Conservation (phyloP, 176 grass and related monocot species). For the Alopecurus myosuroides region DNA sequence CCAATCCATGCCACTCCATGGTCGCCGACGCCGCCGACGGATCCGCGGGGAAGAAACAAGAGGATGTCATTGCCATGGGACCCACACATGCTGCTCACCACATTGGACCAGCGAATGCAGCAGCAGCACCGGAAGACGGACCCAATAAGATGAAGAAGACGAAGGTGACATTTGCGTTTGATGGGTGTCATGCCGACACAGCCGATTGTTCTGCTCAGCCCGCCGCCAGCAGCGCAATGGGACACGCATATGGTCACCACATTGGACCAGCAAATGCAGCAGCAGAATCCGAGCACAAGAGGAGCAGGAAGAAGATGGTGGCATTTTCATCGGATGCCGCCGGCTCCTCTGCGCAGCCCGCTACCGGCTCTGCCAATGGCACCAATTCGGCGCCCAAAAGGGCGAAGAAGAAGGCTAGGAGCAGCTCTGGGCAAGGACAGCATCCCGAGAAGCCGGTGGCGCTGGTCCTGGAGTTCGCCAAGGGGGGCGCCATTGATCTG, state of each 20-base stretch:
- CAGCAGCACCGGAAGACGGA: background rate
- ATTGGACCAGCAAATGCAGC: no score
- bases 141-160: no score
- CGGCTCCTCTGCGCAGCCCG: background rate
- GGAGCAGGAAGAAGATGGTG: background rate
- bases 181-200: background rate
- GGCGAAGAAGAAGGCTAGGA: constrained; percentile 18
- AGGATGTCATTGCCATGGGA: no score
- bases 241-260: no score
- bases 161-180: background rate
- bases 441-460: constrained; percentile 36
- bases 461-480: constrained; percentile 32
- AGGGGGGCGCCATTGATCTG: background rate
- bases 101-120: background rate
- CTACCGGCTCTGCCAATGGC: background rate
- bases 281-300: background rate
- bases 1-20: background rate
- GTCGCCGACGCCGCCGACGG: background rate
- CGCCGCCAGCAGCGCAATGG: no score
- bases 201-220: background rate
- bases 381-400: background rate
- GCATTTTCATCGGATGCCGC: background rate
- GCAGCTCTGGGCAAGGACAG: background rate
- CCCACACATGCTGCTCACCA: background rate
- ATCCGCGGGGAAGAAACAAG: constrained; percentile 9